Evolutionary conservation across 768 basidiomycete genomes (phyloP).

Genomic region (Boletus pseudopeckii): DNA sequence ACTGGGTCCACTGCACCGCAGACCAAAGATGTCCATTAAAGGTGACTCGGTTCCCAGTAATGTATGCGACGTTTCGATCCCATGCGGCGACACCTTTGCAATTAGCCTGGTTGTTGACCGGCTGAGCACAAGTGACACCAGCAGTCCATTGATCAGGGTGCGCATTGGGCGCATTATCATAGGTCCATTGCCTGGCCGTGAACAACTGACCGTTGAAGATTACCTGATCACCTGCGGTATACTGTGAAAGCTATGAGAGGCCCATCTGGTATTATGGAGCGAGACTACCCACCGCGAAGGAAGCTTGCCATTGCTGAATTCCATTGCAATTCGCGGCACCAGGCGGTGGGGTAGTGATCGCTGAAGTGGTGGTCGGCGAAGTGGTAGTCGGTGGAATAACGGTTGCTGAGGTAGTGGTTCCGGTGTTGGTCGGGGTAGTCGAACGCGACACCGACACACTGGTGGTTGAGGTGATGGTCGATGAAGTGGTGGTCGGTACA

Average conservation of each 20-base stretch:
- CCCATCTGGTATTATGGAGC: fast-evolving
- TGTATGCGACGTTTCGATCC: slow-evolving; percentile 17
- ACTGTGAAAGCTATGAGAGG: slow-evolving; percentile 15
- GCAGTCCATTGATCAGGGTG: slow-evolving; percentile 19
- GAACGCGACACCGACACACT: background rate
- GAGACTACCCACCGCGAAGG: slow-evolving; percentile 15
- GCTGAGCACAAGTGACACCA: slow-evolving; percentile 13
- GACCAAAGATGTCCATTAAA: slow-evolving; percentile 19
- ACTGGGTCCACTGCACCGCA: slow-evolving; percentile 22
- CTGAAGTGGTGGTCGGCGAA: background rate
- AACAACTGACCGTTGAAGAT: slow-evolving; percentile 23
- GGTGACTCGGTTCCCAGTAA: slow-evolving; percentile 13
- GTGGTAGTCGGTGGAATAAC: background rate
- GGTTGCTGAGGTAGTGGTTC: background rate
- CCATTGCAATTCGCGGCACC: slow-evolving; percentile 10
- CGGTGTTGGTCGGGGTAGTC: background rate
- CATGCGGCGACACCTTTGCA: slow-evolving; percentile 22
- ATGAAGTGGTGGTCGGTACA: background rate
- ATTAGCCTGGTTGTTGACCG: slow-evolving; percentile 21
- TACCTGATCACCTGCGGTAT: slow-evolving; percentile 18
- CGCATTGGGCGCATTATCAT: slow-evolving; percentile 13
- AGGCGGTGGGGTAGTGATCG: background rate
- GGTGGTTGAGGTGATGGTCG: too few species aligned
- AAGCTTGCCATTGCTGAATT: slow-evolving; percentile 22
- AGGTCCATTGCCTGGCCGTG: slow-evolving; percentile 28